Conservation (phyloP, 2,329 filamentous ascomycete species). For the Colletotrichum ledebouriae region DNA sequence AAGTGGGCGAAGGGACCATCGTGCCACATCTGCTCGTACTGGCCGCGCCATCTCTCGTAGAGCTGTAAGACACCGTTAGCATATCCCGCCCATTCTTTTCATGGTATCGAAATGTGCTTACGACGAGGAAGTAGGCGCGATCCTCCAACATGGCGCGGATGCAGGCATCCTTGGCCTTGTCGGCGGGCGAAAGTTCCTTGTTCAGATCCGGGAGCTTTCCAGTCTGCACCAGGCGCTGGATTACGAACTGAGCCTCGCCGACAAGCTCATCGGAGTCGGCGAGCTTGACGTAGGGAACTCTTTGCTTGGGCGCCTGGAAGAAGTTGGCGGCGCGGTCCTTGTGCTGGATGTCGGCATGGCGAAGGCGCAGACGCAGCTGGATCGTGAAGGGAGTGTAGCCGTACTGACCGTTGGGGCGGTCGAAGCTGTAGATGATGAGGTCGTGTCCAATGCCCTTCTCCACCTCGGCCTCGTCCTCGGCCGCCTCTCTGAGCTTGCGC, state of each 20-base stretch:
- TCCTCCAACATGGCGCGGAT: constrained; percentile 44
- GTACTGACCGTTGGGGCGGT: constrained; percentile 41
- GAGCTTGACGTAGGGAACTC: constrained; percentile 44
- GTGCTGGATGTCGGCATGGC: constrained; percentile 44
- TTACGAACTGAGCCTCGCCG: constrained; percentile 44
- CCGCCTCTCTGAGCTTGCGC: constrained; percentile 40
- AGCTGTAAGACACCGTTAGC: constrained; percentile 33
- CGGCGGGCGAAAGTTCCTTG: constrained; percentile 29
- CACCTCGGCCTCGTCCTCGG: constrained; percentile 41
- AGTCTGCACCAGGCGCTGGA: constrained; percentile 40
- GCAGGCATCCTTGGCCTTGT: constrained; percentile 42
- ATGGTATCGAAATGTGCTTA: constrained; percentile 18
- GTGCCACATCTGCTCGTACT: constrained; percentile 43
- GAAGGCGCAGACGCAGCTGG: constrained; percentile 45
- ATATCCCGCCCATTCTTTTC: background rate
- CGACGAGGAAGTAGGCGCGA: constrained; percentile 44
- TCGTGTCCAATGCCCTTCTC: constrained; percentile 41
- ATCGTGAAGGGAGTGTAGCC: constrained; percentile 43
- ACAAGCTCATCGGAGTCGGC: constrained; percentile 43
- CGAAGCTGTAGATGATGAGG: constrained; percentile 44
- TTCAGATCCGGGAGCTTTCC: constrained; percentile 43
- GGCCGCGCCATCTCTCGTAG: constrained; percentile 45
- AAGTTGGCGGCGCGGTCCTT: constrained; percentile 40
- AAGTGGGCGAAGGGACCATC: constrained; percentile 43
- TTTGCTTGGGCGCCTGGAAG: constrained; percentile 43